These are phyloP conservation scores for Biancaea sappan DNA, from an alignment of 306 rosid species.

Conservation along the genomic window DNA sequence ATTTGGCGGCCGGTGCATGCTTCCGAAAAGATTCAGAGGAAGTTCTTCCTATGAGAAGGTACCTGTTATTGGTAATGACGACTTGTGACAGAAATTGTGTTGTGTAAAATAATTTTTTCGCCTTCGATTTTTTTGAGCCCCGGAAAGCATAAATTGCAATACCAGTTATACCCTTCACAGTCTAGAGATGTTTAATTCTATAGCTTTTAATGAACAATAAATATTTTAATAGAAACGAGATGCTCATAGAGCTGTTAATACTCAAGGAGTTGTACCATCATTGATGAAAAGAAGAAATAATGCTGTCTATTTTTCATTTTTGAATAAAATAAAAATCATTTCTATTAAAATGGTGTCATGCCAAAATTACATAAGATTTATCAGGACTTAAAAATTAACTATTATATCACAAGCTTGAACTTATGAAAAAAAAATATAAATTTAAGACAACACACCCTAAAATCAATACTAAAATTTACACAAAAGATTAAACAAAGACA, in stretches of 20 bases:
- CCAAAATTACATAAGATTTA: too few relatives aligned
- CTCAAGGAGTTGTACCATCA: neutral
- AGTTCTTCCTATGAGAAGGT: constrained; percentile 68
- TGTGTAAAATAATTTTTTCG: constrained; percentile 20
- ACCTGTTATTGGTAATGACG: constrained; percentile 71
- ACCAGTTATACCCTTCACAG: constrained; percentile 10
- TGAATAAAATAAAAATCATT: too few relatives aligned
- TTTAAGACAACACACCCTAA: too few relatives aligned
- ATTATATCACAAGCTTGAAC: too few relatives aligned
- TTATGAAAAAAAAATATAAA: too few relatives aligned
- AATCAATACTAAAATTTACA: too few relatives aligned
- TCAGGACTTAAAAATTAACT: too few relatives aligned
- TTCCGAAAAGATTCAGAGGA: constrained; percentile 61
- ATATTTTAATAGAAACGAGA: neutral
- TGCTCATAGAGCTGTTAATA: neutral
- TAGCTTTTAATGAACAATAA: neutral
- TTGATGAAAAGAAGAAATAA: neutral
- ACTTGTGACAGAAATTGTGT: constrained; percentile 48
- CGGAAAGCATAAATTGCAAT: constrained; percentile 28
- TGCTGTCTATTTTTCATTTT: neutral
- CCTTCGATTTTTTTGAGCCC: constrained; percentile 12
- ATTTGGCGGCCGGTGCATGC: constrained; percentile 73
- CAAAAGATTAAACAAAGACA: too few relatives aligned
- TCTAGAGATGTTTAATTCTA: neutral
- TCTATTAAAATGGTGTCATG: too few relatives aligned